Conservation (phyloP, 768 basidiomycete genomes). For the Leccinellum albellum region DNA sequence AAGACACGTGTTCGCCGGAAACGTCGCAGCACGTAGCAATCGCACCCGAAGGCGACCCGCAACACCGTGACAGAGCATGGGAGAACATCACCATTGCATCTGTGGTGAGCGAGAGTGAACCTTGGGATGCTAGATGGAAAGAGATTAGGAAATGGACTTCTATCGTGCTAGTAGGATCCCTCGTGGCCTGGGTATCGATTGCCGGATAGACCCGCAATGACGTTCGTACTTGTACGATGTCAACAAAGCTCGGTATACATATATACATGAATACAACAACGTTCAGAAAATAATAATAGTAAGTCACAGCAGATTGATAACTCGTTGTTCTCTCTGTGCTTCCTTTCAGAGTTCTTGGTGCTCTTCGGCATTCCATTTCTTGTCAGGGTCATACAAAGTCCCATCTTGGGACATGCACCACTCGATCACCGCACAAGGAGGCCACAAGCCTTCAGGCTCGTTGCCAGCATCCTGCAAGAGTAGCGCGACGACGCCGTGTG, state of each 20-base stretch:
- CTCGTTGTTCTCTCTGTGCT: neutral
- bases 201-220: constrained; percentile 5
- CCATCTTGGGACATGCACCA: constrained; percentile 64
- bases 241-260: neutral
- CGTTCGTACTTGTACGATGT: neutral
- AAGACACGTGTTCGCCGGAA: neutral
- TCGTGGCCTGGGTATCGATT: constrained; percentile 29
- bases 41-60: neutral
- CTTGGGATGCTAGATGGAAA: constrained; percentile 22
- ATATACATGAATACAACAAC: neutral
- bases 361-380: constrained; percentile 22
- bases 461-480: constrained; percentile 63
- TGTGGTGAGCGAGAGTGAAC: neutral
- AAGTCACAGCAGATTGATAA: neutral
- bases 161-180: constrained; percentile 20
- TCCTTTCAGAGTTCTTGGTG: constrained; percentile 1
- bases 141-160: constrained; percentile 29
- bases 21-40: neutral
- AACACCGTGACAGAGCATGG: neutral
- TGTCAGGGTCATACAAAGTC: constrained; percentile 34
- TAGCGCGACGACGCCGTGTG: constrained; percentile 68
- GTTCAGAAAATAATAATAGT: neutral
- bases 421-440: constrained; percentile 51
- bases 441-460: constrained; percentile 55
- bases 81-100: neutral